Base-by-base conservation (phyloP, 2,329 filamentous ascomycete species). In the Rosellinia necatrix region DNA sequence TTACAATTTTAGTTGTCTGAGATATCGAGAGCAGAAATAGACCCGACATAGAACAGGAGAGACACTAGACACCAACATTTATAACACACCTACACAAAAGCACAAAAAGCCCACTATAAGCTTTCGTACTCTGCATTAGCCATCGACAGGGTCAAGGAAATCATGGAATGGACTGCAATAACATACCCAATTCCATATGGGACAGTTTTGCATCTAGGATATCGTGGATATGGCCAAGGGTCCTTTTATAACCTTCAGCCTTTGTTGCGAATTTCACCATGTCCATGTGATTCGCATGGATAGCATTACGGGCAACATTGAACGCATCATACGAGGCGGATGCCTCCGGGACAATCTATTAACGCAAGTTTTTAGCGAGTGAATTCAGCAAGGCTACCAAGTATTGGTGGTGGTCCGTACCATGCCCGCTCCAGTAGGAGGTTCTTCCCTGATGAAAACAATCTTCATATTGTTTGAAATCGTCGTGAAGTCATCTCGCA, bases 261-360 rank as follows among this genome's bases (percentile, higher is more conserved):
- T 17, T 30, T 6, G 6, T 19, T 4, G 40, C 13, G 12, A 43
- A 43, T 15, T 43, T 43, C 13, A 43, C 40, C 24, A 43, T 43
- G 40, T 17, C 24, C 24, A 19, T 29, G 24, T 43, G 40, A n/a
- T 43, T 29, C 24, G 40, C 40, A 9, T 43, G 40, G 8, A 43
- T 43, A 10, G 40, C 24, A 17, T 12, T 25, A 13, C 24, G 10
- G 3, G n/a, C n/a, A 9, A 43, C 40, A 12, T 43, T 43, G 21
- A 43, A 43, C 40, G 13, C 40, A 27, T 43, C 40, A 29, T 43
- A 43, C 40, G 40, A 29, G 24, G 40, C 40, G 13, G 40, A 43
- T 29, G n/a, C 22, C 10, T 29, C 13, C 13, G 40, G 40, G 5
- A 43, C 40, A 13, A 43, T 29, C 40, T 43, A 7, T 17, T 19